Evolutionary conservation across 257 asterid genomes (phyloP).

Genomic region (Nicotiana noctiflora): DNA sequence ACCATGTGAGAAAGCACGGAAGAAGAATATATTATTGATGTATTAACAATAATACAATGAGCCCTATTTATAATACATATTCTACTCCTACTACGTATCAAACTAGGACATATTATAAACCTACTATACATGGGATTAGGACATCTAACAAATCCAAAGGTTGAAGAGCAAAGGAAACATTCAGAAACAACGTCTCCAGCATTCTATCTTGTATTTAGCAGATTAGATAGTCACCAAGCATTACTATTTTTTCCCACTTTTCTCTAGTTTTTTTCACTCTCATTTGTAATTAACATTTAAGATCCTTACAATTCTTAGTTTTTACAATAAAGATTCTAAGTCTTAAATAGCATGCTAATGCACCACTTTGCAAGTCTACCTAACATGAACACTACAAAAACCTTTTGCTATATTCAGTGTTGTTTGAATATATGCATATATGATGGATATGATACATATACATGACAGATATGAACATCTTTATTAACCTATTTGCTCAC

Average conservation of each 20-base stretch:
- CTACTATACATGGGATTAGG: too few species aligned
- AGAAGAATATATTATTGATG: too few species aligned
- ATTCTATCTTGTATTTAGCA: background rate
- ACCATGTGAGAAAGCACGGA: too few species aligned
- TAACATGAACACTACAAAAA: background rate
- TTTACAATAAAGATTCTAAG: background rate
- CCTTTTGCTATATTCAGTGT: background rate
- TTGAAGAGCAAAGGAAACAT: background rate
- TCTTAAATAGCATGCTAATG: background rate
- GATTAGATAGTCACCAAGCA: conserved; percentile 3
- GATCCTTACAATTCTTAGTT: background rate
- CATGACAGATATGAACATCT: background rate
- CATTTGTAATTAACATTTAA: background rate
- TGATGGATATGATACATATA: background rate
- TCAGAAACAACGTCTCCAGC: background rate
- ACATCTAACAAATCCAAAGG: background rate
- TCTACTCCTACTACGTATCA: too few species aligned
- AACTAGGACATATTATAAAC: too few species aligned
- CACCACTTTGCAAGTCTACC: conserved; percentile 4
- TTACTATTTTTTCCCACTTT: background rate
- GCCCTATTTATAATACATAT: too few species aligned
- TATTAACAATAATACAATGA: too few species aligned
- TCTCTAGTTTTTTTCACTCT: background rate
- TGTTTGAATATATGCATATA: background rate
- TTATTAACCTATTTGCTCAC: background rate